phyloP scores from a whole-genome alignment of 306 rosid genomes.

The Myrica gale region DNA sequence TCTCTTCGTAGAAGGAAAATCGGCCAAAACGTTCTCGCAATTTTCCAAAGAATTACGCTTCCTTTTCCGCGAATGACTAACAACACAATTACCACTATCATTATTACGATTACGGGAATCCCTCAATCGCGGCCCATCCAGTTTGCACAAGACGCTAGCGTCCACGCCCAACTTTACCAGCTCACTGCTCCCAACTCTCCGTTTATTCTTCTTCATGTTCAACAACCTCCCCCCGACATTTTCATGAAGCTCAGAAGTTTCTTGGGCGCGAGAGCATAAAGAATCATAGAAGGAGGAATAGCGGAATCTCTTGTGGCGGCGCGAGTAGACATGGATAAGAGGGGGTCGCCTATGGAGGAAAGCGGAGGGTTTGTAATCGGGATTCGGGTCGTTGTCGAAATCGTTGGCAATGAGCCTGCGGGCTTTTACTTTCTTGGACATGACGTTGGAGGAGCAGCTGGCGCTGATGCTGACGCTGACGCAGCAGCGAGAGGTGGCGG shows the following conservation, averaged over 20 bases:
- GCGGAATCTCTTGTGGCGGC: slow-evolving; percentile 54
- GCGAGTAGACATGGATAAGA: slow-evolving; percentile 57
- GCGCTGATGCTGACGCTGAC: slow-evolving; percentile 60
- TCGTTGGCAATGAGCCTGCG: slow-evolving; percentile 47
- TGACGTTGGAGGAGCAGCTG: slow-evolving; percentile 82
- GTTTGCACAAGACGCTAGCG: slow-evolving; percentile 38
- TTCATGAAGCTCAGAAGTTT: background rate
- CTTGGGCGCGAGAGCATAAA: slow-evolving; percentile 25
- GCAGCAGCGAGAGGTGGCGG: slow-evolving; percentile 80
- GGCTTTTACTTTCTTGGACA: slow-evolving; percentile 94
- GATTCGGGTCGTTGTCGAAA: slow-evolving; percentile 27
- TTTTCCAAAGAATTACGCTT: slow-evolving; percentile 45
- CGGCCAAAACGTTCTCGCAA: slow-evolving; percentile 37
- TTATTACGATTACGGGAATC: slow-evolving; percentile 51
- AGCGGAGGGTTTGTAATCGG: slow-evolving; percentile 13
- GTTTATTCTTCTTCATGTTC: slow-evolving; percentile 42
- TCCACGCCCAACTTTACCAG: slow-evolving; percentile 73
- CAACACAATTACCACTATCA: slow-evolving; percentile 13
- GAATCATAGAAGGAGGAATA: slow-evolving; percentile 39
- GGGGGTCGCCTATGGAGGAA: slow-evolving; percentile 42
- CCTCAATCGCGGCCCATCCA: slow-evolving; percentile 71
- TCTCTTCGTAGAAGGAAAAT: slow-evolving; percentile 56
- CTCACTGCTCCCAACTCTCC: slow-evolving; percentile 56
- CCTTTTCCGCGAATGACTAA: slow-evolving; percentile 30
- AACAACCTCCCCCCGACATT: slow-evolving; percentile 24